Evolutionary conservation across 257 asterid genomes (phyloP).

Genomic region (Rhazya stricta): DNA sequence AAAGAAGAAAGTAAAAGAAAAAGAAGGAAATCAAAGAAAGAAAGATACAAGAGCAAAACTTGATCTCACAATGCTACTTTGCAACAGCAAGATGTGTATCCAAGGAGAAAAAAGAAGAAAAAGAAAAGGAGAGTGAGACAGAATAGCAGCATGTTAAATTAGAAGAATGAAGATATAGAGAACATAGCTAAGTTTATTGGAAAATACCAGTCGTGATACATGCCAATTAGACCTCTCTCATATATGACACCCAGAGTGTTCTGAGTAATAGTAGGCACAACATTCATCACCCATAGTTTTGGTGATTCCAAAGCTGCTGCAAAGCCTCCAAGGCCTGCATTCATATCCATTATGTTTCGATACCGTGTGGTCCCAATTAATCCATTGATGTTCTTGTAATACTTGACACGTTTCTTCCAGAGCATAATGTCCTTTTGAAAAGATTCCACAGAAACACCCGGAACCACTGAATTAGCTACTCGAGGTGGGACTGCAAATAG

Average conservation of each 20-base stretch:
- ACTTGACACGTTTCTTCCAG: conserved; percentile 65
- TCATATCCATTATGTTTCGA: conserved; percentile 91
- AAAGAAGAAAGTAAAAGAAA: not conserved
- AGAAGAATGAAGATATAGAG: not conserved
- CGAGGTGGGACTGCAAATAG: conserved; percentile 77
- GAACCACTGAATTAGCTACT: conserved; percentile 53
- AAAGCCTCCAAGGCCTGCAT: conserved; percentile 87
- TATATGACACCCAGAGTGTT: conserved; percentile 65
- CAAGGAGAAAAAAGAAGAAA: not conserved
- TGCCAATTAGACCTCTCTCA: conserved; percentile 88
- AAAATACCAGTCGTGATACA: conserved; percentile 86
- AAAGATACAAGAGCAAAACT: not conserved
- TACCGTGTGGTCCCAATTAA: conserved; percentile 68
- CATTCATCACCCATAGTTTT: conserved; percentile 89
- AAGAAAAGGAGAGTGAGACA: not conserved
- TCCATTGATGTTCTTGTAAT: conserved; percentile 50
- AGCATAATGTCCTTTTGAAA: conserved; percentile 60
- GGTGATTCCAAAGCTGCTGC: conserved; percentile 83
- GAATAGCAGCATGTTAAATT: not conserved
- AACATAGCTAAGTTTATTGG: not conserved
- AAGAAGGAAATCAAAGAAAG: not conserved
- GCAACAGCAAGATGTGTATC: not conserved
- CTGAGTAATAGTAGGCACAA: conserved; percentile 66
- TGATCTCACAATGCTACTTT: not conserved
- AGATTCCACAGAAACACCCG: conserved; percentile 55